These are phyloP conservation scores for Forsythia suspensa DNA, from an alignment of 257 asterid genomes.

Conservation along the genomic window DNA sequence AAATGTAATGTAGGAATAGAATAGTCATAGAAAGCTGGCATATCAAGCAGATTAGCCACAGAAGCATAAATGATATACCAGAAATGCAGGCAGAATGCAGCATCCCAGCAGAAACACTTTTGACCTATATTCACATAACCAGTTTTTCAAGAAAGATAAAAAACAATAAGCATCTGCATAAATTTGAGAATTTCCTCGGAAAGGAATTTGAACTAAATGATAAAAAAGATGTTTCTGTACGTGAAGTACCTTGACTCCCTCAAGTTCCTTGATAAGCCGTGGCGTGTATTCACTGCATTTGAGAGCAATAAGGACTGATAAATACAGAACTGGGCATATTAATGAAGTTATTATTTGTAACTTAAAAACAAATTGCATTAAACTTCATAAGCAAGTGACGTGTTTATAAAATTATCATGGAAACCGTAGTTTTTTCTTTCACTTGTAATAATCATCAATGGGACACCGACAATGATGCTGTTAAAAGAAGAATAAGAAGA, in stretches of 20 bases:
- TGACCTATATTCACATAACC: conserved; percentile 54
- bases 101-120: conserved; percentile 90
- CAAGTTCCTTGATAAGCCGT: conserved; percentile 80
- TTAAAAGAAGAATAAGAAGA: not conserved
- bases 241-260: conserved; percentile 74
- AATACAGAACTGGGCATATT: conserved; percentile 6
- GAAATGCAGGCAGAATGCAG: conserved; percentile 83
- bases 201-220: not conserved
- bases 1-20: conserved; percentile 26
- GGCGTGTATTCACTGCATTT: conserved; percentile 86
- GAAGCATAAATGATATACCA: conserved; percentile 46
- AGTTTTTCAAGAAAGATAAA: conserved; percentile 19
- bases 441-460: not conserved
- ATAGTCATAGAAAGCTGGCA: conserved; percentile 10
- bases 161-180: conserved; percentile 18
- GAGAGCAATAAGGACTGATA: conserved; percentile 18
- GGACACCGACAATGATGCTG: not conserved
- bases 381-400: not conserved
- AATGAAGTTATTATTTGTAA: not conserved
- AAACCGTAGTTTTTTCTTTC: not conserved
- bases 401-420: not conserved
- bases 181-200: conserved; percentile 14
- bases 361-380: not conserved
- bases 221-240: not conserved
- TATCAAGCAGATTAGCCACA: conserved; percentile 10